phyloP scores from a whole-genome alignment of 805 yeast genomes.

The Pichia membranifaciens region DNA sequence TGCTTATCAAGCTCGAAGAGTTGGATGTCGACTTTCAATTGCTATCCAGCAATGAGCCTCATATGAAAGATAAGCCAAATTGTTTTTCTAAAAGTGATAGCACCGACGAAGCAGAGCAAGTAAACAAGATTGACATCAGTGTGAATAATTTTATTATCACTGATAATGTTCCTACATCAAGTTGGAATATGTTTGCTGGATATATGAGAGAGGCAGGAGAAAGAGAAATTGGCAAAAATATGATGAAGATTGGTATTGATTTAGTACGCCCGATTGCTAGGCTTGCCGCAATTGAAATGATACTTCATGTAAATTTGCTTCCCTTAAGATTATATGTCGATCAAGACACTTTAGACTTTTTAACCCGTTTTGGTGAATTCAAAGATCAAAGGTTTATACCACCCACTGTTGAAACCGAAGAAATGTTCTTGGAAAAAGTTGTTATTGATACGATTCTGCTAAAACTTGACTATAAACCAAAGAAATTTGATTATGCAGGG shows the following conservation, averaged over 20 bases:
- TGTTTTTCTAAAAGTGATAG: conserved; percentile 25
- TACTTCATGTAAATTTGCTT: conserved; percentile 46
- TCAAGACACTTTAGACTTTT: conserved; percentile 86
- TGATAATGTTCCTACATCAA: conserved; percentile 80
- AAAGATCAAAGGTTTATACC: conserved; percentile 63
- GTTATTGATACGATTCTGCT: conserved; percentile 54
- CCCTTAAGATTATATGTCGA: conserved; percentile 85
- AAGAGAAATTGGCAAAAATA: conserved; percentile 60
- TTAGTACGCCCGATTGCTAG: conserved; percentile 59
- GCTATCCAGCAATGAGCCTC: conserved; percentile 37
- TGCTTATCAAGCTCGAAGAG: conserved; percentile 49
- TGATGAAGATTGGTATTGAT: conserved; percentile 49
- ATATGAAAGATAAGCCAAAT: conserved; percentile 20
- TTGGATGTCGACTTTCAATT: conserved; percentile 43
- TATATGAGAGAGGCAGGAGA: conserved; percentile 65
- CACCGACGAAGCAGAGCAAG: conserved; percentile 35
- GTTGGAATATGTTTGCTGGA: conserved; percentile 83
- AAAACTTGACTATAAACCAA: conserved; percentile 86
- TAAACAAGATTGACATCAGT: conserved; percentile 44
- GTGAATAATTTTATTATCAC: conserved; percentile 53
- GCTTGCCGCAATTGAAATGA: conserved; percentile 64
- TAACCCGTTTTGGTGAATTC: conserved; percentile 75
- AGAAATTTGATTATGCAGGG: conserved; percentile 78
- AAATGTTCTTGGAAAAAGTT: conserved; percentile 62
- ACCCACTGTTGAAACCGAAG: conserved; percentile 47